Percentiles rank a stretch among this genome's conserved stretches.
These are phyloP conservation scores for Backusella liffmaniae DNA, from an alignment of 192 early-diverging fungal species.

Conservation along the genomic window DNA sequence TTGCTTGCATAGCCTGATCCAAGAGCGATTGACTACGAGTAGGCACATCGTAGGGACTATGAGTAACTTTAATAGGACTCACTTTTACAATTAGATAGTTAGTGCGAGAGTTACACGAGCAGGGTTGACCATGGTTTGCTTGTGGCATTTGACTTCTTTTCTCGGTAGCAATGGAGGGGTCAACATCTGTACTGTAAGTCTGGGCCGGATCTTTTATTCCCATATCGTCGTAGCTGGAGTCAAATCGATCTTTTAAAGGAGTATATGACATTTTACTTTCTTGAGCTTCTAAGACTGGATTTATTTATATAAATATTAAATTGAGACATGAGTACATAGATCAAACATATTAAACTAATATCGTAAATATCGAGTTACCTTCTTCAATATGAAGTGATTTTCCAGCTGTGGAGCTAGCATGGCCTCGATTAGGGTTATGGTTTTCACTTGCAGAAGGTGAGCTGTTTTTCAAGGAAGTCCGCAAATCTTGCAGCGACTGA, in stretches of 20 bases:
- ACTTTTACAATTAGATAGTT: not conserved
- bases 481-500: no score
- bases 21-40: not conserved
- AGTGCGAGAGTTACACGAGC: not conserved
- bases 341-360: not conserved
- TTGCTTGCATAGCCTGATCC: not conserved
- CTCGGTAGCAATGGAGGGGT: not conserved
- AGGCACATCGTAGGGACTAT: not conserved
- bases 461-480: not conserved
- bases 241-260: not conserved
- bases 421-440: not conserved
- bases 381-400: not conserved
- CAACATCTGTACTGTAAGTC: no score
- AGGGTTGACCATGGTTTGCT: not conserved
- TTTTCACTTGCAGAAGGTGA: not conserved
- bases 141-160: not conserved
- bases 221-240: not conserved
- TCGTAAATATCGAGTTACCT: not conserved
- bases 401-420: not conserved
- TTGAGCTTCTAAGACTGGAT: not conserved
- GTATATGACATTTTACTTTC: not conserved
- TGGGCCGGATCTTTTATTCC: not conserved
- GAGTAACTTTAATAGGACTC: not conserved
- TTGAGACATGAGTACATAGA: not conserved
- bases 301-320: not conserved